Evolutionary conservation across 495 filamentous ascomycete species (phyloP).

Genomic region (Neurospora cerealis): DNA sequence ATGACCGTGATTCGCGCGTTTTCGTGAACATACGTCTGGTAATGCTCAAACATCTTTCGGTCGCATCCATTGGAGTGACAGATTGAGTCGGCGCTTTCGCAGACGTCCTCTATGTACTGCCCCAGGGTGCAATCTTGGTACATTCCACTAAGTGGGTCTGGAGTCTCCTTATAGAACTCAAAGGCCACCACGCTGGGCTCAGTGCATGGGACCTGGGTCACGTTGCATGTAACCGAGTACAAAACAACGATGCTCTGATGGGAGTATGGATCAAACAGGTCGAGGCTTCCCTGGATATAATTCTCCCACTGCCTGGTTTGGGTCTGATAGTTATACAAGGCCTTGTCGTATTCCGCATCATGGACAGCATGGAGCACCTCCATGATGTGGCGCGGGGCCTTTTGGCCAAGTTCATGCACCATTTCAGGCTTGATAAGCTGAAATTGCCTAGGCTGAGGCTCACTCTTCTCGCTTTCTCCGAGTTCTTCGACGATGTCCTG

Average conservation of each 20-base stretch:
- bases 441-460: constrained; percentile 52
- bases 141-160: constrained; percentile 46
- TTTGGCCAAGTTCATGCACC: constrained; percentile 70
- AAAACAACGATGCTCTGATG: constrained; percentile 96
- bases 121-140: constrained; percentile 87
- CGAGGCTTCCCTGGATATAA: constrained; percentile 70
- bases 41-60: constrained; percentile 81
- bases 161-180: constrained; percentile 87
- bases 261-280: constrained; percentile 84
- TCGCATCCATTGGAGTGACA: constrained; percentile 84
- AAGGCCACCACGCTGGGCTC: constrained; percentile 80
- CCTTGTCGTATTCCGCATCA: constrained; percentile 93
- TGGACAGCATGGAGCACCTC: constrained; percentile 92
- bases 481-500: constrained; percentile 55
- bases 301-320: constrained; percentile 94
- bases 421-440: constrained; percentile 88
- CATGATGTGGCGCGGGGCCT: constrained; percentile 72
- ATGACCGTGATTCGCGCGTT: constrained; percentile 87
- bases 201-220: constrained; percentile 81
- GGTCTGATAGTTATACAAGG: constrained; percentile 84
- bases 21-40: constrained; percentile 94
- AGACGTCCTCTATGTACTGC: constrained; percentile 91
- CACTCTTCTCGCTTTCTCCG: constrained; percentile 46
- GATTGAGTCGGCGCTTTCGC: constrained; percentile 56
- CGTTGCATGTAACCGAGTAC: constrained; percentile 84